Conservation (phyloP, 2,329 filamentous ascomycete genomes). For the Penicillium griseofulvum region DNA sequence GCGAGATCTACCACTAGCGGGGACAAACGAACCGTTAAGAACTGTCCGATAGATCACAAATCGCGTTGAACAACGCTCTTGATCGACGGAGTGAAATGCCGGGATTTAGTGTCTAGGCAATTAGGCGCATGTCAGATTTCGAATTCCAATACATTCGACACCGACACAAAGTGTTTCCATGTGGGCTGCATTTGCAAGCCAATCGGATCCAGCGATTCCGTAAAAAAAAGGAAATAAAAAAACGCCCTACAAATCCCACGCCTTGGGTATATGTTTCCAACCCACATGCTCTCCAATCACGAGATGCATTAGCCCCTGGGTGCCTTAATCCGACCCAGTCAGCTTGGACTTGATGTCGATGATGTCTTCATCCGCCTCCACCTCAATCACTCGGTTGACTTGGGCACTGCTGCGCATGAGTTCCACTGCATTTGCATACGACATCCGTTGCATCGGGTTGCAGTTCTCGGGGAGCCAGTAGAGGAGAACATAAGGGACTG, state of each 20-base stretch:
- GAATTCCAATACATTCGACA: background rate
- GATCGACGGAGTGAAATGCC: slow-evolving; percentile 2
- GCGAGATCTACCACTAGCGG: slow-evolving; percentile 7
- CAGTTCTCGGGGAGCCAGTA: slow-evolving; percentile 94
- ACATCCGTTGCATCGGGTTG: slow-evolving; percentile 83
- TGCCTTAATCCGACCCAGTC: slow-evolving; percentile 27
- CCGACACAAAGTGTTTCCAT: background rate
- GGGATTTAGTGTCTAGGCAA: background rate
- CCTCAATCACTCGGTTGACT: slow-evolving; percentile 82
- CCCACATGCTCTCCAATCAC: background rate
- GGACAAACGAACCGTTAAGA: background rate
- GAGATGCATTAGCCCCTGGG: background rate
- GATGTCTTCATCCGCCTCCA: slow-evolving; percentile 76
- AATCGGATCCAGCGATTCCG: slow-evolving; percentile 2
- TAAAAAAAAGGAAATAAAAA: background rate
- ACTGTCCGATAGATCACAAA: slow-evolving; percentile 6
- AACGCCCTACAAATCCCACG: slow-evolving; percentile 5
- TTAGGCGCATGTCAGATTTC: background rate
- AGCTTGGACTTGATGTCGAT: slow-evolving; percentile 73
- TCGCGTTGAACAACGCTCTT: background rate
- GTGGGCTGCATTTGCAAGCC: background rate
- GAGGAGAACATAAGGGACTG: slow-evolving; percentile 89
- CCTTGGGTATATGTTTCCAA: slow-evolving; percentile 1
- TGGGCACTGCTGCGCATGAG: slow-evolving; percentile 90
- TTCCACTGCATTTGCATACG: slow-evolving; percentile 95